Evolutionary conservation across 2,329 filamentous ascomycete genomes (phyloP).

Genomic region (Diaporthe destruens): DNA sequence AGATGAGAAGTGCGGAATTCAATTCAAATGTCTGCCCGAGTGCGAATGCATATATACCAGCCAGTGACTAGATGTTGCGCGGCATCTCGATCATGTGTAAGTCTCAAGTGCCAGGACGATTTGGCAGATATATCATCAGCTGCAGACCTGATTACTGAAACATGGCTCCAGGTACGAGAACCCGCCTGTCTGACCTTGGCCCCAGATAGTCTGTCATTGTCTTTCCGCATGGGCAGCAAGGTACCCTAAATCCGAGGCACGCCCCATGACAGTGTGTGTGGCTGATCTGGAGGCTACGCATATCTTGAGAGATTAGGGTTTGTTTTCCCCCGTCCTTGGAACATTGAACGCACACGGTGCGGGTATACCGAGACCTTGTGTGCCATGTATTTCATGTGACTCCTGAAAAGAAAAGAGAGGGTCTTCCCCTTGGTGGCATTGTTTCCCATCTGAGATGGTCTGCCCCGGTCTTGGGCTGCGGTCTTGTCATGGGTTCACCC

Average conservation of each 20-base stretch:
- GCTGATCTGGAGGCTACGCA: not conserved
- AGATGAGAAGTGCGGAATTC: not conserved
- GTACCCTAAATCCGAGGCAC: not conserved
- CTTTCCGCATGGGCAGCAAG: not conserved
- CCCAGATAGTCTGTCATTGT: no score
- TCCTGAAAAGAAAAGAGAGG: not conserved
- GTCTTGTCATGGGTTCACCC: not conserved
- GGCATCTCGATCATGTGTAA: not conserved
- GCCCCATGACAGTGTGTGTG: not conserved
- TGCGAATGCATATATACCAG: not conserved
- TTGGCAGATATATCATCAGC: not conserved
- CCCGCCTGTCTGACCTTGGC: no score
- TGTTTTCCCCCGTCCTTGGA: not conserved
- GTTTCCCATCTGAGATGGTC: not conserved
- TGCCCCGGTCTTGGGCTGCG: not conserved
- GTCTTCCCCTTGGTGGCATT: not conserved
- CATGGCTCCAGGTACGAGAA: no score
- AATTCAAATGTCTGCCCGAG: no score
- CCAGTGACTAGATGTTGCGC: not conserved
- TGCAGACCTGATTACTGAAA: not conserved
- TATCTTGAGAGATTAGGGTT: slow-evolving; percentile 1
- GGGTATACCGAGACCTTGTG: not conserved
- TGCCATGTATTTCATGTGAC: not conserved
- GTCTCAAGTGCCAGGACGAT: not conserved
- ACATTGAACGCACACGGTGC: not conserved